Evolutionary conservation across 202 grass and related monocot genomes (phyloP), one percentile per base, ranked within the genome.

Genomic region (Saccharum hybrid): DNA sequence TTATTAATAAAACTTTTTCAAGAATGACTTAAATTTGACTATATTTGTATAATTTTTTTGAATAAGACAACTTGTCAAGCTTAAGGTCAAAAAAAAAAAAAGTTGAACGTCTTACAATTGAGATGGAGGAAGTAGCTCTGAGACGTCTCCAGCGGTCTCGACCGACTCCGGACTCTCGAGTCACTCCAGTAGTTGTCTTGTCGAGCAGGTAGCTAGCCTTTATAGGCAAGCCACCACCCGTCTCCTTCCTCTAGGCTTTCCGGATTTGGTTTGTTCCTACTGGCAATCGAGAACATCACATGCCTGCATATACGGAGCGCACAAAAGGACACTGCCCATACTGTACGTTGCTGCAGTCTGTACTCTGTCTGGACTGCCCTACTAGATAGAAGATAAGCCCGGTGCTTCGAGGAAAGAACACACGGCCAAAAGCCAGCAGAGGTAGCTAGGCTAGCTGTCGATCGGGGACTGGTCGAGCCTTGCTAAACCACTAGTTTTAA

Each of bases 241-340:
- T 68, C 59, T 12, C 37, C 59, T 78, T 67, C 60, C 61, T 68
- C 1, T 34, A 74, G 63, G 41, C 83, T 90, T 90, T 90, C 83
- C 83, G 75, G 1, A 79, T 90, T 86, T 68, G 88, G 79, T 79
- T 10, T 19, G 74, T 73, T 82, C 39, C 72, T 61, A 51, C 42
- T 68, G 48, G 31, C 76, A 49, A 74, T 63, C 28, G 52, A 19
- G 52, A 19, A 15, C 36, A 34, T 45, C 80, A 73, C 45, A 52
- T 78, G 45, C 10, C 56, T 76, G 63, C 54, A 75, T 54, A n/a
- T 21, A 82, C 52, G 51, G 43, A 71, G 23, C 71, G 18, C 63
- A 19, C 45, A 64, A 68, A 66, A 71, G 36, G 64, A 63, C 74
- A 87, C 51, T 77, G 41, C 23, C 30, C 48, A 13, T 8, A 41